Evolutionary conservation across 805 yeast genomes (phyloP).

Genomic region (Metschnikowia santaceciliae): DNA sequence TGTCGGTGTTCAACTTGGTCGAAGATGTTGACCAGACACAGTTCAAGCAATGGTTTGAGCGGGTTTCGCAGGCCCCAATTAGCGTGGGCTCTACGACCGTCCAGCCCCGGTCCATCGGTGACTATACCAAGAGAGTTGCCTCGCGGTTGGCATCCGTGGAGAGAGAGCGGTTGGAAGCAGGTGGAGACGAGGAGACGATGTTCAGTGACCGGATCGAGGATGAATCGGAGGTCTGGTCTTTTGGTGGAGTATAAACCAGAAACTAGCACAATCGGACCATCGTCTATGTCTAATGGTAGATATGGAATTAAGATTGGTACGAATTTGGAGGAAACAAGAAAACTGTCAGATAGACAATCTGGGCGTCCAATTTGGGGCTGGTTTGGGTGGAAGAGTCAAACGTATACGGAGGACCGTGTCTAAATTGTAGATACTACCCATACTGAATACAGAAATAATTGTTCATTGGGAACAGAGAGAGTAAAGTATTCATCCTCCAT

Average conservation of each 20-base stretch:
- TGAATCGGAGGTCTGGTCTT: slow-evolving; percentile 83
- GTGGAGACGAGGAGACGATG: slow-evolving; percentile 85
- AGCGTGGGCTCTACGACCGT: slow-evolving; percentile 42
- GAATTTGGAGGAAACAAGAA: too few relatives aligned
- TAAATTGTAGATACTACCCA: too few relatives aligned
- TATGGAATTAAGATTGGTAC: too few relatives aligned
- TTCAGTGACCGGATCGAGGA: slow-evolving; percentile 84
- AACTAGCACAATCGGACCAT: too few relatives aligned
- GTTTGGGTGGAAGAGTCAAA: too few relatives aligned
- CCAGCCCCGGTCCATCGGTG: slow-evolving; percentile 73
- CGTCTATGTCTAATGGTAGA: too few relatives aligned
- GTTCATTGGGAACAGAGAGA: too few relatives aligned
- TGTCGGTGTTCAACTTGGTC: slow-evolving; percentile 67
- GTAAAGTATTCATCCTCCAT: too few relatives aligned
- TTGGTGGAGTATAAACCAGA: slow-evolving; percentile 46
- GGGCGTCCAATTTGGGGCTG: too few relatives aligned
- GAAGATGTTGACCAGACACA: slow-evolving; percentile 53
- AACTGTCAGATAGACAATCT: too few relatives aligned
- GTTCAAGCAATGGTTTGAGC: slow-evolving; percentile 64
- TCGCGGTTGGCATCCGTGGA: slow-evolving; percentile 79
- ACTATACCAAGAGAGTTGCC: slow-evolving; percentile 90
- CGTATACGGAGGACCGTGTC: too few relatives aligned
- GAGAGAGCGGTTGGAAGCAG: slow-evolving; percentile 81
- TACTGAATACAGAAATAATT: too few relatives aligned
- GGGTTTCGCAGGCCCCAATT: slow-evolving; percentile 33